Base-by-base conservation (phyloP, 1,284 basidiomycete species). In the Naganishia sp. region DNA sequence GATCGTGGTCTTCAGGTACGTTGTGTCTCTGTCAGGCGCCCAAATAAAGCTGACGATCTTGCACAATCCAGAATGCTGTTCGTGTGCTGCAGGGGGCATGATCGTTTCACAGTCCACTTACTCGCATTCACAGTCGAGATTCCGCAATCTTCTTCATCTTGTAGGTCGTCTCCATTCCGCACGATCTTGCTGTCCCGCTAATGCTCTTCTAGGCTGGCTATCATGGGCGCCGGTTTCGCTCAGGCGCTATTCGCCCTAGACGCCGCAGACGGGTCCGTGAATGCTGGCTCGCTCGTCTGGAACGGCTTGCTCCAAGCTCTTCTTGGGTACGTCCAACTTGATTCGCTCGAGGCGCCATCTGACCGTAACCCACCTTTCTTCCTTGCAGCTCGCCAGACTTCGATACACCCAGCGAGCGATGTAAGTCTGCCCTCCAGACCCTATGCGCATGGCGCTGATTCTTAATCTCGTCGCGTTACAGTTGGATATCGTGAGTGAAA, bases 121-220 rank as follows among this genome's bases (percentile, higher is more conserved):
- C 17, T 60, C 39, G 25, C 10, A 18, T 28, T 31, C 50, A 57
- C 46, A 58, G 65, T 21, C 87, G 90, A 75, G 94, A 97, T 78
- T 93, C 90, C 10, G 87, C 90, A 3, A 92, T 95, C 65, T 98
- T 97, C 83, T 94, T 95, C 73, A 81, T 82, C 85, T 86, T 76
- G 89, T 92, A 69, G 58, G 84, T 74, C 68, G 18, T 55, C 15
- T 21, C 56, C 31, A 6, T 45, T 69, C 61, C 39, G 25, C 49
- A 11, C 25, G 23, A 43, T 7, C 6, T 6, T 17, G 51, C 18
- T 15, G 45, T 17, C 21, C 58, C 69, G 31, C 71, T 55, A 3
- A 58, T 7, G 35, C 15, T 70, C 35, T 68, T 63, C 86, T 81
- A 94, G 75, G 39, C 81, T 94, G 7, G 90, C 87, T 6, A 83